Evolutionary conservation across 2,329 filamentous ascomycete species (phyloP).

Genomic region (Parastagonospora nodorum): DNA sequence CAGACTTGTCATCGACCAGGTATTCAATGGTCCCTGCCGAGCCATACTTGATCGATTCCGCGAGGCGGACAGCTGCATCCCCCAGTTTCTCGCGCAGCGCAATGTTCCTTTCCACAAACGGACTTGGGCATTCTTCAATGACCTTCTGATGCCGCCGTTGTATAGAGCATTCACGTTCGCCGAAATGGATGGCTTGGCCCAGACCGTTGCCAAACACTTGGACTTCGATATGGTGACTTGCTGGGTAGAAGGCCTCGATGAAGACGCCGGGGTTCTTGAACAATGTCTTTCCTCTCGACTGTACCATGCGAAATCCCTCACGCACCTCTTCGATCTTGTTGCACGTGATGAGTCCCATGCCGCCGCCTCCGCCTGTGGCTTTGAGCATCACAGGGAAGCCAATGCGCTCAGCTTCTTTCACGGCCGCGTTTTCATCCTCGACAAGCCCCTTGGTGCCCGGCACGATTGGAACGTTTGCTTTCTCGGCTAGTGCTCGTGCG

Average conservation of each 20-base stretch:
- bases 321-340: constrained; percentile 70
- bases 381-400: constrained; percentile 66
- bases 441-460: constrained; percentile 59
- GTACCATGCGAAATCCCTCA: constrained; percentile 71
- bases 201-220: constrained; percentile 86
- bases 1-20: constrained; percentile 81
- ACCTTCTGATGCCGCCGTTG: constrained; percentile 90
- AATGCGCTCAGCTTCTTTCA: constrained; percentile 50
- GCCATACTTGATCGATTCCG: constrained; percentile 67
- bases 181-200: constrained; percentile 80
- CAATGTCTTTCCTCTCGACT: constrained; percentile 75
- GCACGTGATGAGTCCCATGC: constrained; percentile 84
- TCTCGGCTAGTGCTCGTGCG: constrained; percentile 59
- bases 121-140: constrained; percentile 85
- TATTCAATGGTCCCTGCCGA: constrained; percentile 91
- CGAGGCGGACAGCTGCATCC: constrained; percentile 72
- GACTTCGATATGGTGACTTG: constrained; percentile 84
- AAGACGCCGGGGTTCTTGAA: constrained; percentile 86
- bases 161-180: constrained; percentile 86
- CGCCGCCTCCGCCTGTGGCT: constrained; percentile 67
- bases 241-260: constrained; percentile 80
- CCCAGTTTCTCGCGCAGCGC: constrained; percentile 66
- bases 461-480: constrained; percentile 60
- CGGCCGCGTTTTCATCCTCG: constrained; percentile 54
- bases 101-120: constrained; percentile 59